Evolutionary conservation across 2,329 filamentous ascomycete genomes (phyloP).

Genomic region (Phaeosphaeria sp.): DNA sequence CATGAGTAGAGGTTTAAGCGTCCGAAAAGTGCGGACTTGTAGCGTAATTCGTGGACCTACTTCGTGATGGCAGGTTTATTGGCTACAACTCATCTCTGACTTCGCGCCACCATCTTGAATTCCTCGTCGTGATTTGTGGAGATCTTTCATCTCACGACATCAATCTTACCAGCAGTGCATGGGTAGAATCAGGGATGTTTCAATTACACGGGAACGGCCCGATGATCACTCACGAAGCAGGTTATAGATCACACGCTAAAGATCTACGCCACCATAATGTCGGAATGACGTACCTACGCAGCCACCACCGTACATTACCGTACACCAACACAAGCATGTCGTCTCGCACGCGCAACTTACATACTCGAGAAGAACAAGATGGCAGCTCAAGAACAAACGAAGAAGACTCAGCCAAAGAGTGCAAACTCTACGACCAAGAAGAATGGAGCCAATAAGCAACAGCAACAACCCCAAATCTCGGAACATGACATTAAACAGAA

Average conservation of each 20-base stretch:
- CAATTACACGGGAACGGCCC: not conserved
- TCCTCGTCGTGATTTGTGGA: not conserved
- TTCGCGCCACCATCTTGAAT: not conserved
- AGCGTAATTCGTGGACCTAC: not conserved
- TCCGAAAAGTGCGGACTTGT: not conserved
- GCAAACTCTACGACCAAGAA: constrained; percentile 8
- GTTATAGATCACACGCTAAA: not conserved
- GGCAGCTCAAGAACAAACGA: constrained; percentile 9
- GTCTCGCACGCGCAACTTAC: not conserved
- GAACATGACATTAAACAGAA: constrained; percentile 49
- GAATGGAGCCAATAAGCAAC: constrained; percentile 14
- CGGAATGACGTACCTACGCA: constrained; percentile 3
- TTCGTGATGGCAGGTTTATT: not conserved
- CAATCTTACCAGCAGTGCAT: not conserved
- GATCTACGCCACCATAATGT: not conserved
- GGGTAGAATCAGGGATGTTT: not conserved
- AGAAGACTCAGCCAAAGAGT: constrained; percentile 3
- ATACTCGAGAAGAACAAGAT: constrained; percentile 1
- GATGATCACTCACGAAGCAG: not conserved
- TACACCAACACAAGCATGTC: not conserved
- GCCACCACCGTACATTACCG: not conserved
- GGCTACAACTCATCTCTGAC: not conserved
- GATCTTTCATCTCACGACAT: not conserved
- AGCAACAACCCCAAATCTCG: constrained; percentile 26
- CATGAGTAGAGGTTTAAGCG: not conserved